A percentile compares a stretch with the other conserved stretches of the same genome.
phyloP scores from a whole-genome alignment of 495 filamentous ascomycete species.

The Aspergillus mulundensis region DNA sequence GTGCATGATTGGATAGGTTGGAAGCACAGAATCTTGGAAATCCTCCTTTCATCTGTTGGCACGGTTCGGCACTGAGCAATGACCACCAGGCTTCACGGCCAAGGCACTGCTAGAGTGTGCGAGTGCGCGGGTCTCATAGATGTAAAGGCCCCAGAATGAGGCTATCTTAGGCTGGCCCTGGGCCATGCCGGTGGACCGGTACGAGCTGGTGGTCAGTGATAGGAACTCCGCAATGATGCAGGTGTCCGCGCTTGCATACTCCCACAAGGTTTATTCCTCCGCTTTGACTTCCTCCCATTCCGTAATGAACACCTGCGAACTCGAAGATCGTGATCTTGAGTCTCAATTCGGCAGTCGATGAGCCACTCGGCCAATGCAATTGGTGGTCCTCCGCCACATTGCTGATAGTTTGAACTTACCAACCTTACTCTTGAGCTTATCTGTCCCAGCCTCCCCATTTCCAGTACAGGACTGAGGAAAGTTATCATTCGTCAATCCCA shows the following conservation, averaged over 20 bases:
- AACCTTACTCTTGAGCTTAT: neutral
- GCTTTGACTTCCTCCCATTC: neutral
- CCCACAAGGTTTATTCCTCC: neutral
- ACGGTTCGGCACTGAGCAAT: neutral
- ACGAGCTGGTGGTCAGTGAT: neutral
- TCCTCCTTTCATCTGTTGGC: neutral
- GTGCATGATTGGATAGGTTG: neutral
- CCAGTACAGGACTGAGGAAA: neutral
- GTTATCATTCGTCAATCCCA: neutral
- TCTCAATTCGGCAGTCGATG: neutral
- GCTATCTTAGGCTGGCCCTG: neutral
- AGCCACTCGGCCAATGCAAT: neutral
- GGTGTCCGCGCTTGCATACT: constrained; percentile 4
- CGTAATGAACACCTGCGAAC: constrained; percentile 7
- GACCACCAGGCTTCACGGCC: neutral
- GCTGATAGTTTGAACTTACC: neutral
- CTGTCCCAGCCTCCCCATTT: neutral
- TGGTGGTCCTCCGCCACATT: constrained; percentile 2
- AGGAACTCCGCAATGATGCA: neutral
- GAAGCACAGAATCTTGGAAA: neutral
- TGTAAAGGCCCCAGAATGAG: neutral
- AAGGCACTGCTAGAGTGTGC: neutral
- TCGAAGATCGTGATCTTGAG: neutral
- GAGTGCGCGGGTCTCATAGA: neutral
- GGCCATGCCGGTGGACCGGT: neutral